phyloP scores from a whole-genome alignment of 257 asterid genomes.

The Galeopsis tetrahit region DNA sequence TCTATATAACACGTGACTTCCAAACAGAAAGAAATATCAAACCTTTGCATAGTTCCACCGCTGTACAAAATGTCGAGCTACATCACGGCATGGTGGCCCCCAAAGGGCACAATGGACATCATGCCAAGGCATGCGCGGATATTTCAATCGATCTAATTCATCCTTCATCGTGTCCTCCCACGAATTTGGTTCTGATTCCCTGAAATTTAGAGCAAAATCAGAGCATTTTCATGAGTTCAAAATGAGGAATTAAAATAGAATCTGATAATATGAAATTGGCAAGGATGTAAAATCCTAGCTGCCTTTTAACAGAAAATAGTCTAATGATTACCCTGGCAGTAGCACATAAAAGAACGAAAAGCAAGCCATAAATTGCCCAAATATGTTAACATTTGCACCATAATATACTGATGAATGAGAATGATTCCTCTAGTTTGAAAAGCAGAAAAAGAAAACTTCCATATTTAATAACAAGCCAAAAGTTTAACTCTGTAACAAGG shows the following conservation, averaged over 20 bases:
- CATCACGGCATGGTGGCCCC: constrained; percentile 97
- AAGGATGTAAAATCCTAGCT: constrained; percentile 28
- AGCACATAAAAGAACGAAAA: constrained; percentile 28
- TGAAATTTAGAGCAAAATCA: constrained; percentile 43
- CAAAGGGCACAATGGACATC: constrained; percentile 97
- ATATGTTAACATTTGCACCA: constrained; percentile 19
- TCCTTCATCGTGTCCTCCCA: constrained; percentile 98
- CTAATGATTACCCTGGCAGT: neutral
- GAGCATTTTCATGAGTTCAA: constrained; percentile 34
- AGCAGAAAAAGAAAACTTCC: constrained; percentile 20
- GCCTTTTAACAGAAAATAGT: constrained; percentile 21
- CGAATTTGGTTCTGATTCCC: constrained; percentile 95
- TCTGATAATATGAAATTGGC: constrained; percentile 7
- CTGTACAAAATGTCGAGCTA: constrained; percentile 94
- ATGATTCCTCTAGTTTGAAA: constrained; percentile 27
- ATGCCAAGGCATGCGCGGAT: constrained; percentile 99
- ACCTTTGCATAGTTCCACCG: constrained; percentile 99
- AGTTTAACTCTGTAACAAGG: constrained; percentile 17
- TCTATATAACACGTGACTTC: constrained; percentile 12
- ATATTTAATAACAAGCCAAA: constrained; percentile 28
- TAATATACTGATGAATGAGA: neutral
- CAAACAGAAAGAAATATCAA: constrained; percentile 31
- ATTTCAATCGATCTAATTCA: constrained; percentile 70
- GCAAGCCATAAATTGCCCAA: constrained; percentile 20
- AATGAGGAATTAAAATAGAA: constrained; percentile 11